Evolutionary conservation across 352 stramenopile species (phyloP), one percentile per base, ranked within the genome.

Genomic region (Phytophthora nicotianae): DNA sequence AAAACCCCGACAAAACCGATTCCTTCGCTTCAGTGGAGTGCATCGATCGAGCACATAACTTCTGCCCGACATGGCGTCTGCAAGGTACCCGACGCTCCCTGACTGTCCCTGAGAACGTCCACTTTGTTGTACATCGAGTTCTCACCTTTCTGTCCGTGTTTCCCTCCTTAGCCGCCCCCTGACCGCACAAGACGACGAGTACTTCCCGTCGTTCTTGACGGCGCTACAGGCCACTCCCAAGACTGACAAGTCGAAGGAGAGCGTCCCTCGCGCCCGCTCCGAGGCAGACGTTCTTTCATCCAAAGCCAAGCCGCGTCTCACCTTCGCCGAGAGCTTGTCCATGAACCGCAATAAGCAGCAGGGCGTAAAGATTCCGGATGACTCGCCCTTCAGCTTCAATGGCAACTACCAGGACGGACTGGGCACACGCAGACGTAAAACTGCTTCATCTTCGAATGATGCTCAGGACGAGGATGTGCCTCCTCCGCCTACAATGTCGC

Each of bases 131-230:
- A 0, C 3, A 47, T 45, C 14, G 27, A 19, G 10, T 46, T 11
- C 54, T 53, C 21, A 66, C 26, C n/a, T 24, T 38, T 56, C 3
- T 55, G 2, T 9, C 21, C 10, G 1, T 47, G 8, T 38, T 45
- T 52, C 1, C 23, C 21, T 13, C 10, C 11, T 5, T 26, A 67
- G 64, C 40, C 59, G 67, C 55, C 32, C 62, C n/a, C 43, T 79
- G 11, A 63, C 56, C 33, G 61, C 67, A 1, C 68, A 70, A 58
- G 83, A 92, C 17, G 81, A 92, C 24, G 83, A 92, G 43, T 92
- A 87, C 68, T 92, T 92, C 47, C 83, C 83, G 32, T 81, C 81
- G 16, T 79, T 90, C 49, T 70, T 92, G 7, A 92, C 83, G 3
- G 79, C 80, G 5, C 20, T 72, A 10, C 77, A 83, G 33, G 81